phyloP scores from a whole-genome alignment of 2,329 filamentous ascomycete species.

The Thermoascus crustaceus region DNA sequence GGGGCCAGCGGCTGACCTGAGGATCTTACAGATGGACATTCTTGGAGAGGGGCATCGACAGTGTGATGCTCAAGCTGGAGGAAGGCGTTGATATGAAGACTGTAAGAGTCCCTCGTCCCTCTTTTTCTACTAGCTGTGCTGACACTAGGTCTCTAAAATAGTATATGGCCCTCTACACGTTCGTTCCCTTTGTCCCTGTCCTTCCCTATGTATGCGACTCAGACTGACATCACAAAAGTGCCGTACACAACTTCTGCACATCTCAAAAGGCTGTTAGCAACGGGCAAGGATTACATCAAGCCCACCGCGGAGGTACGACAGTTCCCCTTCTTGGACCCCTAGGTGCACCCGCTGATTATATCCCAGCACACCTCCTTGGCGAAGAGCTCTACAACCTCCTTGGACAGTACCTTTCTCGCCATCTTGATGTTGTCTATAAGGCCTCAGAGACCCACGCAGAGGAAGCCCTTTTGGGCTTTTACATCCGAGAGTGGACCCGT shows the following conservation, averaged over 20 bases:
- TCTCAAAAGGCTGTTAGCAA: constrained; percentile 85
- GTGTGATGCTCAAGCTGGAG: constrained; percentile 87
- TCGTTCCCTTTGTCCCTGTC: constrained; percentile 19
- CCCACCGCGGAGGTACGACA: constrained; percentile 62
- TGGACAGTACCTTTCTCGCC: constrained; percentile 71
- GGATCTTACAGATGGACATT: constrained; percentile 66
- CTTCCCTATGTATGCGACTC: constrained; percentile 7
- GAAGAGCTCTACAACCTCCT: constrained; percentile 94
- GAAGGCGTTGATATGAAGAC: constrained; percentile 91
- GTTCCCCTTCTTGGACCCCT: constrained; percentile 7
- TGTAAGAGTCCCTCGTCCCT: constrained; percentile 38
- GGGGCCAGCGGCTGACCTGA: constrained; percentile 7
- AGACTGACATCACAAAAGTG: constrained; percentile 40
- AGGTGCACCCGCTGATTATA: constrained; percentile 11
- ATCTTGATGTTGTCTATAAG: constrained; percentile 63
- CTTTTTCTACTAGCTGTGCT: not conserved
- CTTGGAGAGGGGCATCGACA: constrained; percentile 76
- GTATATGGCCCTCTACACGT: constrained; percentile 98
- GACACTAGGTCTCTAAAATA: constrained; percentile 23
- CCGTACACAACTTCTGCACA: constrained; percentile 98
- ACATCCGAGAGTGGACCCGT: constrained; percentile 92
- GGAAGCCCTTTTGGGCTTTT: constrained; percentile 82
- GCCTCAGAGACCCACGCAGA: constrained; percentile 74
- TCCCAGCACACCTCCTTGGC: constrained; percentile 76
- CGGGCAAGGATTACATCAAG: constrained; percentile 39